Evolutionary conservation across 108 stramenopile species (phyloP).

Genomic region (Schizochytrium sp.): DNA sequence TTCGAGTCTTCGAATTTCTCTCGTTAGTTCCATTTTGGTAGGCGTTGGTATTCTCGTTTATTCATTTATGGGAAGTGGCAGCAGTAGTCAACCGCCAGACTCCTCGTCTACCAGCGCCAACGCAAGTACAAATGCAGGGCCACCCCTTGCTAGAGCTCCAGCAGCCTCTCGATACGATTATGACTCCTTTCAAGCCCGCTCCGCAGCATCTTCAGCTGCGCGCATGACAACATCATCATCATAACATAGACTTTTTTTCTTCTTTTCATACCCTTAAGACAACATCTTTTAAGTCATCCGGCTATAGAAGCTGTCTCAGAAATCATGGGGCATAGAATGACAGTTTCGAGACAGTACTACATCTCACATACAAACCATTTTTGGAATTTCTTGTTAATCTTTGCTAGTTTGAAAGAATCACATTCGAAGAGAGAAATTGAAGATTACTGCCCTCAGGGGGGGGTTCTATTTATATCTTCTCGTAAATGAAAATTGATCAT

Average conservation of each 20-base stretch:
- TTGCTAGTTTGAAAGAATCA: too few relatives aligned
- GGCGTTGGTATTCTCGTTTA: not conserved
- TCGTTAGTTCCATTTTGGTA: not conserved
- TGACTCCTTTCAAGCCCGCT: not conserved
- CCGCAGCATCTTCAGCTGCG: not conserved
- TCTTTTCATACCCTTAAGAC: not conserved
- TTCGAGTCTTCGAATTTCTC: slow-evolving; percentile 43
- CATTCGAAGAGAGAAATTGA: too few relatives aligned
- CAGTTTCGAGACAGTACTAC: too few relatives aligned
- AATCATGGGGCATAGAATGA: too few relatives aligned
- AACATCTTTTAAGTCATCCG: not conserved
- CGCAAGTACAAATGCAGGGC: too few relatives aligned
- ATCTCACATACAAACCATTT: too few relatives aligned
- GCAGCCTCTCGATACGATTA: not conserved
- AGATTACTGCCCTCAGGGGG: too few relatives aligned
- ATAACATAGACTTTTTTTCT: not conserved
- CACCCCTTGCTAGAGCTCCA: not conserved
- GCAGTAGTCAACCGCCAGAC: not conserved
- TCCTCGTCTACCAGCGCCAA: not conserved
- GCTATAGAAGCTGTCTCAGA: too few relatives aligned
- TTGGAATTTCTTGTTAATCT: too few relatives aligned
- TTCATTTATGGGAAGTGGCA: not conserved
- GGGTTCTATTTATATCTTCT: too few relatives aligned
- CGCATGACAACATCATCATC: not conserved
- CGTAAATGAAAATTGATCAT: too few relatives aligned